A percentile compares a stretch with the other conserved stretches of the same genome.
These are phyloP conservation scores for Cocos nucifera DNA, from an alignment of 176 grass and related monocot genomes.

Conservation along the genomic window DNA sequence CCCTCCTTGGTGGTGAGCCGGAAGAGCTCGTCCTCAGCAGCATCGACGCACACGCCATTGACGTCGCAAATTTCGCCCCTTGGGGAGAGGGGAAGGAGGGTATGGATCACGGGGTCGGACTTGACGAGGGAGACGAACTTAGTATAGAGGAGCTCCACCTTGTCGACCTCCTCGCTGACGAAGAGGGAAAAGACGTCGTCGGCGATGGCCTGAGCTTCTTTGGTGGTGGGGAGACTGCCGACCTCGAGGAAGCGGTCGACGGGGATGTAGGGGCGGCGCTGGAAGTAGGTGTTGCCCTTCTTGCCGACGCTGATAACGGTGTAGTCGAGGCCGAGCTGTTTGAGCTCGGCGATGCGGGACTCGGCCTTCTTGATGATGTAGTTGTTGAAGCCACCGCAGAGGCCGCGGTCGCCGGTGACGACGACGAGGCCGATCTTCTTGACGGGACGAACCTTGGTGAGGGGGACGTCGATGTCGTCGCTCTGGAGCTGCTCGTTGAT, in stretches of 20 bases:
- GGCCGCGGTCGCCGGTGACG: conserved; percentile 74
- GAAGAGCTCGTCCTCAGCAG: conserved; percentile 76
- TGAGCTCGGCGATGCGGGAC: conserved; percentile 43
- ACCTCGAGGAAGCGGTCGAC: conserved; percentile 50
- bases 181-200: conserved; percentile 83
- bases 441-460: conserved; percentile 47
- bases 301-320: conserved; percentile 74
- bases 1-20: conserved; percentile 87
- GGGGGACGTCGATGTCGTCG: conserved; percentile 69
- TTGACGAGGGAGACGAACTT: conserved; percentile 73
- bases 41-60: conserved; percentile 69
- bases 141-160: conserved; percentile 89
- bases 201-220: conserved; percentile 77
- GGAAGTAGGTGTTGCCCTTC: conserved; percentile 69
- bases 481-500: conserved; percentile 90
- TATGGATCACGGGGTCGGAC: conserved; percentile 85
- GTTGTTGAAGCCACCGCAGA: conserved; percentile 89
- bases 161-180: conserved; percentile 80
- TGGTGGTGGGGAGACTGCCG: conserved; percentile 51
- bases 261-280: conserved; percentile 54
- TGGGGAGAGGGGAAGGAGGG: conserved; percentile 75
- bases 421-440: conserved; percentile 73
- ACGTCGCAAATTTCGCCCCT: conserved; percentile 84
- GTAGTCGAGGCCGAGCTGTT: conserved; percentile 50
- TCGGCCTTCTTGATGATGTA: conserved; percentile 82